phyloP scores from a whole-genome alignment of 148 eudicot genomes.

The Selenicereus undatus region DNA sequence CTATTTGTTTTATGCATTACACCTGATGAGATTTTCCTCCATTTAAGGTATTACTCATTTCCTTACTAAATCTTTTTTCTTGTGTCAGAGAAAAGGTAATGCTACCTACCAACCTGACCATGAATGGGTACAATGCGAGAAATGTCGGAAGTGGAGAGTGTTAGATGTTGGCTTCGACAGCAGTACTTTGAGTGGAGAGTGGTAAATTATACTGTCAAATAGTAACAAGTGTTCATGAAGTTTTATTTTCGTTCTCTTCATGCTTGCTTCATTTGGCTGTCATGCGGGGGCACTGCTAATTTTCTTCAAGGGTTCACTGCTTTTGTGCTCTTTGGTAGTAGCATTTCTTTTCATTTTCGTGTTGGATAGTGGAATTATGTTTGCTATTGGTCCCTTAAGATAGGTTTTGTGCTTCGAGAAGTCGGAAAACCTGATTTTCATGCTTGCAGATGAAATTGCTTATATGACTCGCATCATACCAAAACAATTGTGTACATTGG shows the following conservation, averaged over 20 bases:
- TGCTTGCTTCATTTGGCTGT: not conserved
- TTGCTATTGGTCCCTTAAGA: no score
- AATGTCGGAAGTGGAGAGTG: conserved; percentile 81
- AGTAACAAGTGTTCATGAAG: not conserved
- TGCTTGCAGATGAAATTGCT: no score
- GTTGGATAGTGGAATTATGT: no score
- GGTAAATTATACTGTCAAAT: conserved; percentile 32
- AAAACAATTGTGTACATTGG: no score
- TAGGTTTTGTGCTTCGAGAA: no score
- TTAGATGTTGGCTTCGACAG: conserved; percentile 44
- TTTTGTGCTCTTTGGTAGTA: no score
- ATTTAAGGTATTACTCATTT: not conserved
- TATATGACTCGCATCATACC: no score
- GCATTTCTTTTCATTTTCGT: no score
- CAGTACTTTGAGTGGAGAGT: conserved; percentile 46
- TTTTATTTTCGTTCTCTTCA: not conserved
- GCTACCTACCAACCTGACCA: conserved; percentile 54
- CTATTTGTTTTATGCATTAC: not conserved
- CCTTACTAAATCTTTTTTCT: not conserved
- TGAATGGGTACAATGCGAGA: conserved; percentile 82
- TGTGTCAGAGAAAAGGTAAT: conserved; percentile 41
- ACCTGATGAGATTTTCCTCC: not conserved
- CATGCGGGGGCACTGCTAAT: not conserved
- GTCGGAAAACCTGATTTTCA: no score
- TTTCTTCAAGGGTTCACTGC: not conserved